Base-by-base conservation (phyloP, 768 basidiomycete genomes). In the Chalciporus chontae region DNA sequence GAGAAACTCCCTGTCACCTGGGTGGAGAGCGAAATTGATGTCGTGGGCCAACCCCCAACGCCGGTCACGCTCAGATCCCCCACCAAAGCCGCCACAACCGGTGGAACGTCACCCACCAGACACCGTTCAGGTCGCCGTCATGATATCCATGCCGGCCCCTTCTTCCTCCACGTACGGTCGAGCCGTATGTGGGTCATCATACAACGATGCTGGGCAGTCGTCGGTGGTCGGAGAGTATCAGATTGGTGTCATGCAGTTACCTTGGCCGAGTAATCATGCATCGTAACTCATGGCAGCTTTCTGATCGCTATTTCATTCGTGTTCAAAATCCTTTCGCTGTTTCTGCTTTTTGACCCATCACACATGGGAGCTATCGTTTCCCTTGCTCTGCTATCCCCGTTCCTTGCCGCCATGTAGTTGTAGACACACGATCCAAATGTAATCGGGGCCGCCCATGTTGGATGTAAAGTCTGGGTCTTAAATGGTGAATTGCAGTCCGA, bases 91-190 rank as follows among this genome's bases (percentile, higher is more conserved):
- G 4, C 48, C 55, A 5, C 56, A 52, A 5, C 56, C 54, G 8
- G 45, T 45, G 8, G 45, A 44, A 21, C 49, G 52, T 6, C 50
- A 54, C 1, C 45, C 49, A 3, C 62, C 64, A 7, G 58, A 65
- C 18, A 55, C 63, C 9, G 31, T 71, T n/a, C 69, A 75, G 42
- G 62, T 80, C 17, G 71, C 70, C 0, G 69, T 79, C 31, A 61
- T 80, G 65, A 70, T 81, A 36, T 65, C 63, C 11, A 79, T 80
- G 77, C 79, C 79, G 7, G 60, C 61, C 8, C 60, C 45, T 2
- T 34, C 47, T 6, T 42, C 44, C 18, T 44, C 11, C 9, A 7
- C 21, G n/a, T 34, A 42, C 5, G 18, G 24, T 26, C 15, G 26
- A 11, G 21, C 15, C 31, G 27, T 23, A 0, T 26, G 34, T 13